These are phyloP conservation scores for Fusarium sp. DNA, from an alignment of 2,329 filamentous ascomycete genomes.

Conservation along the genomic window DNA sequence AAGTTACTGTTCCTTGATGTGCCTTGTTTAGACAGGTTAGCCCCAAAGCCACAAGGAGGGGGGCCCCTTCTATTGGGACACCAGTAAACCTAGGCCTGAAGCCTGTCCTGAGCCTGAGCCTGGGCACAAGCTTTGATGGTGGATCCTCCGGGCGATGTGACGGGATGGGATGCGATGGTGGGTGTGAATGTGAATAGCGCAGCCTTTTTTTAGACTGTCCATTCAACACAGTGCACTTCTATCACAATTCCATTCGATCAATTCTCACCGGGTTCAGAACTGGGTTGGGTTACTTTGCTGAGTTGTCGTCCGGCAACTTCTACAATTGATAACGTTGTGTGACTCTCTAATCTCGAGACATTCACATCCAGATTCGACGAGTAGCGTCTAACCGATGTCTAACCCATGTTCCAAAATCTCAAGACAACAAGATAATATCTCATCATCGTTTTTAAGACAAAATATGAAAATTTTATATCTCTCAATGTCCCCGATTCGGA, in stretches of 20 bases:
- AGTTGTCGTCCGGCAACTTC: slow-evolving; percentile 21
- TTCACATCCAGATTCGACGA: slow-evolving; percentile 1
- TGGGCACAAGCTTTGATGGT: slow-evolving; percentile 39
- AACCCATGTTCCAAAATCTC: slow-evolving; percentile 17
- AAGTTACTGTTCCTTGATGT: neutral
- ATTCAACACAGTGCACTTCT: slow-evolving; percentile 15
- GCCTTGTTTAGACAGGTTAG: slow-evolving; percentile 28
- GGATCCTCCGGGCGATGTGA: slow-evolving; percentile 34
- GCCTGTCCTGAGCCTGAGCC: slow-evolving; percentile 21
- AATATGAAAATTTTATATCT: slow-evolving; percentile 13
- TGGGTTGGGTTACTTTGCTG: slow-evolving; percentile 40
- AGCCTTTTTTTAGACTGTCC: slow-evolving; percentile 36
- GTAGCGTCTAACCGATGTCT: slow-evolving; percentile 13
- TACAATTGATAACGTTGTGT: slow-evolving; percentile 21
- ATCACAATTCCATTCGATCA: neutral
- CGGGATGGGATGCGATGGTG: slow-evolving; percentile 19
- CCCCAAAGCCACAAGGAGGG: slow-evolving; percentile 10
- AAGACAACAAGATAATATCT: slow-evolving; percentile 1
- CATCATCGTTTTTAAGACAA: neutral
- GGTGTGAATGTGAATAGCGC: slow-evolving; percentile 21
- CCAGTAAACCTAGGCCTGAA: slow-evolving; percentile 2
- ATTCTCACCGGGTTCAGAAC: slow-evolving; percentile 29
- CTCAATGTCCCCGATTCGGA: slow-evolving; percentile 17
- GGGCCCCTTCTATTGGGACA: slow-evolving; percentile 30
- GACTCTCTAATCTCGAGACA: slow-evolving; percentile 21